These are phyloP conservation scores for Bathelium albidoporum DNA, from an alignment of 495 filamentous ascomycete genomes.

Conservation along the genomic window DNA sequence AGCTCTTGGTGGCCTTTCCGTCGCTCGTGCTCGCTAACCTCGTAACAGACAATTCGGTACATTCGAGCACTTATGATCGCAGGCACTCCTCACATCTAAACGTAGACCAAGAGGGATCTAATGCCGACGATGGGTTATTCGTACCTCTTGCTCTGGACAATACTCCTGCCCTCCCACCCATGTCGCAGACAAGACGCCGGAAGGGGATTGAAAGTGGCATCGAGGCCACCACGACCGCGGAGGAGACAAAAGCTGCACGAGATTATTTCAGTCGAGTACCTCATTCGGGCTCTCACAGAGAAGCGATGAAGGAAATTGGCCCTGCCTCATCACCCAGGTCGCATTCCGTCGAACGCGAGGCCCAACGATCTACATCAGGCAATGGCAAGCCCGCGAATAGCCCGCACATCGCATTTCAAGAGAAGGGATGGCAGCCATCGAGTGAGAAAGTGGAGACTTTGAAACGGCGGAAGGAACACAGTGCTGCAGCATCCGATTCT, in stretches of 20 bases:
- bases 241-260: conserved; percentile 12
- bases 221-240: conserved; percentile 7
- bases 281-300: conserved; percentile 16
- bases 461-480: conserved; percentile 39
- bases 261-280: conserved; percentile 26
- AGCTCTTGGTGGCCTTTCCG: not conserved
- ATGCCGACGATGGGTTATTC: conserved; percentile 56
- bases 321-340: conserved; percentile 40
- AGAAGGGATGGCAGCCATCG: conserved; percentile 58
- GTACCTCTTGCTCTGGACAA: conserved; percentile 89
- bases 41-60: conserved; percentile 38
- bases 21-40: not conserved
- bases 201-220: conserved; percentile 6
- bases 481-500: conserved; percentile 12
- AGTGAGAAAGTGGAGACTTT: conserved; percentile 30
- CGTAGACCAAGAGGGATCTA: conserved; percentile 33
- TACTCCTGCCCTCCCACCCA: conserved; percentile 52
- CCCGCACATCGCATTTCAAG: conserved; percentile 86
- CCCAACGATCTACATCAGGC: conserved; percentile 32
- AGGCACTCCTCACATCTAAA: conserved; percentile 54
- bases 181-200: conserved; percentile 28
- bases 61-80: conserved; percentile 67
- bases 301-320: conserved; percentile 28
- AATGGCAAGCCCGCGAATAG: conserved; percentile 71
- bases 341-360: conserved; percentile 38